Base-by-base conservation (phyloP, 78 protist species). In the Dictyostelium intermedium region DNA sequence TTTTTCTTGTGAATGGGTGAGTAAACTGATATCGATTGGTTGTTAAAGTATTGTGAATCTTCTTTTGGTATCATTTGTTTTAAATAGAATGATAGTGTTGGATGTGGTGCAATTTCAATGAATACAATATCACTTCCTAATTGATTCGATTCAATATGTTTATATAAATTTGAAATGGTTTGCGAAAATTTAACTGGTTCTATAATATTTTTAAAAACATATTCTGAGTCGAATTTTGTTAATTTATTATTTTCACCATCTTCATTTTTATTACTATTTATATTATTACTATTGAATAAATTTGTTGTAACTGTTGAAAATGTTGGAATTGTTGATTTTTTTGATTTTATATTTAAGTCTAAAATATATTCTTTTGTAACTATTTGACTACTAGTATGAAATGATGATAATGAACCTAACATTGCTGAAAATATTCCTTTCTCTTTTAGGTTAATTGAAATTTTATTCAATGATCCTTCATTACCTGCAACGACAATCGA, bases 401-500 rank as follows among this genome's bases (percentile, higher is more conserved):
- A 82, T 61, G 87, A 56, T 56, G 74, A 82, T 25, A 43, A 14
- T 37, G 87, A 61, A 23, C 77, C n/a, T 30, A 82, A 70, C 76
- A 82, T 61, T 61, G 87, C 27, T 5, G 41, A 14, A 13, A 35
- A 37, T 53, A 82, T 82, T 35, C 66, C 39, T 20, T 61, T 7
- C 1, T 7, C 20, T 6, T 82, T 82, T 27, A 82, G 10, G 18
- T 82, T 14, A 20, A 30, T 16, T 7, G 23, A 10, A 37, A 82
- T 27, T 45, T 45, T 13, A 45, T 9, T 45, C 1, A 45, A 7
- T 45, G 11, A 45, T 8, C 13, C 60, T 61, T 91, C 95, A 73
- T 41, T 27, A 30, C 95, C 95, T 34, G 83, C 39, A 10, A 91
- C 6, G 8, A 83, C 91, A 50, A 83, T 91, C 5, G 95, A 82